phyloP scores from a whole-genome alignment of 345 rosid genomes.

The Eucalyptus globulus region DNA sequence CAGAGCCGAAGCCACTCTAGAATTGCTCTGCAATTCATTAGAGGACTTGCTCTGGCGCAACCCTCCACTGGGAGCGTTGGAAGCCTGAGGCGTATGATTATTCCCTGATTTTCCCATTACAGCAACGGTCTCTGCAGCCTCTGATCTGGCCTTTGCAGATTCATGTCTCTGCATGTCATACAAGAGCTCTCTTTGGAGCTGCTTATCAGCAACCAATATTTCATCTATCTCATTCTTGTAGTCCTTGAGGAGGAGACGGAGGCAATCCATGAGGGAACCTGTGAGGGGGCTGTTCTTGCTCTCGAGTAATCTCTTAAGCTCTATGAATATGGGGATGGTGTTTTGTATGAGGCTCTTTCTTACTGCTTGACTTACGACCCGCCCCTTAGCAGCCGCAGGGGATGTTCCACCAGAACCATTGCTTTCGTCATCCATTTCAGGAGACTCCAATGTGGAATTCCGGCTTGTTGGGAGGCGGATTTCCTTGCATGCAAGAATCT shows the following conservation, averaged over 20 bases:
- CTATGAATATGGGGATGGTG: slow-evolving; percentile 92
- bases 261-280: slow-evolving; percentile 92
- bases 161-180: slow-evolving; percentile 92
- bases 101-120: slow-evolving; percentile 12
- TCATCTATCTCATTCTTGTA: slow-evolving; percentile 93
- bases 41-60: background rate
- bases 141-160: slow-evolving; percentile 45
- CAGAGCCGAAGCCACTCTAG: slow-evolving; percentile 46
- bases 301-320: slow-evolving; percentile 81
- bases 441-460: slow-evolving; percentile 40
- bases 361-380: slow-evolving; percentile 82
- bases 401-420: slow-evolving; percentile 26
- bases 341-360: slow-evolving; percentile 84
- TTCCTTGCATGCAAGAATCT: slow-evolving; percentile 82
- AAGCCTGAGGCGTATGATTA: slow-evolving; percentile 2
- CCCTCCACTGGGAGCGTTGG: background rate
- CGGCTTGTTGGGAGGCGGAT: slow-evolving; percentile 48
- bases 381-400: slow-evolving; percentile 56
- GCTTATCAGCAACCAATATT: slow-evolving; percentile 81
- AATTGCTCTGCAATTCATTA: slow-evolving; percentile 4
- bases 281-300: slow-evolving; percentile 87
- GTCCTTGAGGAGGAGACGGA: slow-evolving; percentile 78
- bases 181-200: slow-evolving; percentile 88
- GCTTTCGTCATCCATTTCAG: slow-evolving; percentile 49
- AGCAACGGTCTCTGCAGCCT: slow-evolving; percentile 34